Evolutionary conservation across 495 filamentous ascomycete species (phyloP).

Genomic region (Barbatosphaeria neglecta): DNA sequence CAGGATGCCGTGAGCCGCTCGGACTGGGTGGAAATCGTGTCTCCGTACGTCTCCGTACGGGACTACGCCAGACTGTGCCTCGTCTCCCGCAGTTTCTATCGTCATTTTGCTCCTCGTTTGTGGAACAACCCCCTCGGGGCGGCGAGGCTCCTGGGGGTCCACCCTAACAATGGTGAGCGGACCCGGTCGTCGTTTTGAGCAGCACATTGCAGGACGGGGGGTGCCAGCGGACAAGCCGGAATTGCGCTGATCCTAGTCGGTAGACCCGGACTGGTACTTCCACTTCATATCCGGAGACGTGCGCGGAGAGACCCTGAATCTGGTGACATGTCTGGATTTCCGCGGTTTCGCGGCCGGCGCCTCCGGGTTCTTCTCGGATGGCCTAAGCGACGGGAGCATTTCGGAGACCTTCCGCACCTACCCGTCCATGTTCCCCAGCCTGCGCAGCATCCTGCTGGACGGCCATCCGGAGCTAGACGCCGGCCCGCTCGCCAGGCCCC

Average conservation of each 20-base stretch:
- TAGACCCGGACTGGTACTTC: slow-evolving; percentile 28
- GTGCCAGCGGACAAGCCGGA: background rate
- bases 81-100: slow-evolving; percentile 28
- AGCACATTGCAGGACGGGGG: background rate
- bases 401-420: slow-evolving; percentile 17
- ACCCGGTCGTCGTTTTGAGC: background rate
- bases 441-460: slow-evolving; percentile 28
- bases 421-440: slow-evolving; percentile 17
- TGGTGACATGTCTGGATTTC: slow-evolving; percentile 26
- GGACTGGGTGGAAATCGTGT: slow-evolving; percentile 35
- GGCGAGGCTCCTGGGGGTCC: slow-evolving; percentile 13
- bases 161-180: slow-evolving; percentile 24
- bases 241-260: background rate
- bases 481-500: slow-evolving; percentile 6
- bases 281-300: slow-evolving; percentile 22
- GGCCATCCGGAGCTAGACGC: slow-evolving; percentile 23
- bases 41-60: slow-evolving; percentile 17
- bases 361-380: slow-evolving; percentile 16
- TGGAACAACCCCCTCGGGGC: slow-evolving; percentile 33
- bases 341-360: slow-evolving; percentile 21
- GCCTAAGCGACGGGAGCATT: slow-evolving; percentile 16
- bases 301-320: slow-evolving; percentile 12
- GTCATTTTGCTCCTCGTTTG: slow-evolving; percentile 30
- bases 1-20: slow-evolving; percentile 20
- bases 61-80: slow-evolving; percentile 29